Base-by-base conservation (phyloP, 2,329 filamentous ascomycete species). In the Colletotrichum sp. region DNA sequence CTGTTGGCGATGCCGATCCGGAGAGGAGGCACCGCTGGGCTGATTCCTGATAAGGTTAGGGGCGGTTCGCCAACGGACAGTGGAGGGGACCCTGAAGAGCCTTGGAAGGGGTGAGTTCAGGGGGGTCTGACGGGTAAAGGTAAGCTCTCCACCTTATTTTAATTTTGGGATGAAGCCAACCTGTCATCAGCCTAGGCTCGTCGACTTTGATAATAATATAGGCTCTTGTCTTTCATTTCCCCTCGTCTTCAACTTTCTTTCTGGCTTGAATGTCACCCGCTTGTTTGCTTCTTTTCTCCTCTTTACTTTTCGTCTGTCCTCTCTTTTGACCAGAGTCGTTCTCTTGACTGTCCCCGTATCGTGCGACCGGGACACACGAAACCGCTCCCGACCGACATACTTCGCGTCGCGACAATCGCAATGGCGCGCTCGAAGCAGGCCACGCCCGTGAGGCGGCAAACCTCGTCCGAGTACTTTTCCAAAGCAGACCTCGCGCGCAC, bases 371-470 rank as follows among this genome's bases (percentile, higher is more conserved):
- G 24, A 29, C n/a, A 24, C 61, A 24, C 61, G 57, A n/a, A 34
- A 21, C 57, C 38, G 15, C 34, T 13, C 61, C 13, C 29, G n/a
- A 33, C 38, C 8, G 27, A 59, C 34, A 27, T 13, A 29, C 6
- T 38, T 27, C 33, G 13, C 38, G 33, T 54, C 61, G 31, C 31
- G 27, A 61, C n/a, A 33, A 61, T 34, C 47, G 55, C 76, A 76
- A 95, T 95, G 93, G 93, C 93, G 74, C 91, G 93, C 79, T 89
- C 89, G 69, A 95, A 95, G 84, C 92, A 94, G 83, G 85, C 89
- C 51, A 86, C 85, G 63, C 92, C 93, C 12, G 83, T 93, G 72
- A 89, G 91, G 81, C 91, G 93, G 80, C 89, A 91, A 77, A 85
- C 90, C 4, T 94, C 93, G 9, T 93, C 91, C 31, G 92, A 94